A percentile compares a stretch with the other conserved stretches of the same genome.
Conservation (phyloP, 1,284 basidiomycete genomes). For the Thecaphora thlaspeos region DNA sequence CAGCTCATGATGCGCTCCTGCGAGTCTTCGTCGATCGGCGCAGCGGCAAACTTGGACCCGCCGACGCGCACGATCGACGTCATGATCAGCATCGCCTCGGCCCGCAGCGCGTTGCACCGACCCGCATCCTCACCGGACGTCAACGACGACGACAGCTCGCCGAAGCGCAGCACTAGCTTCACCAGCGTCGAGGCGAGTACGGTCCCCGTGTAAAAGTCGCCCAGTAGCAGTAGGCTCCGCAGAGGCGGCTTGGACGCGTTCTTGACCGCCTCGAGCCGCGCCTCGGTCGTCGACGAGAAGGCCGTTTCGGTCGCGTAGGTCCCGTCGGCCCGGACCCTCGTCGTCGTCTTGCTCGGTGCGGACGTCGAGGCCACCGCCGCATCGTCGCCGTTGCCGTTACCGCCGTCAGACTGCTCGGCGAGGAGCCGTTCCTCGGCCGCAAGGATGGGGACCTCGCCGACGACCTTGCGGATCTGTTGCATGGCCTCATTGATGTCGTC, state of each 20-base stretch:
- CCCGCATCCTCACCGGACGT: too few relatives aligned
- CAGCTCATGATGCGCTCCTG: conserved; percentile 95
- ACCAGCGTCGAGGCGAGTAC: conserved; percentile 85
- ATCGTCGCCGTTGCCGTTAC: conserved; percentile 7
- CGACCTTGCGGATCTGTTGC: conserved; percentile 77
- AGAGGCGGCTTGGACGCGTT: conserved; percentile 86
- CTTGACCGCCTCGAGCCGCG: conserved; percentile 76
- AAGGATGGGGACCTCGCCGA: conserved; percentile 94
- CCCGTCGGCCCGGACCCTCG: conserved; percentile 83
- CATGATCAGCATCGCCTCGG: conserved; percentile 99
- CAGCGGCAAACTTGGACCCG: conserved; percentile 89
- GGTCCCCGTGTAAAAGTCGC: conserved; percentile 94
- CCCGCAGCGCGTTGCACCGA: conserved; percentile 65
- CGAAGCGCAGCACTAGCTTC: conserved; percentile 84
- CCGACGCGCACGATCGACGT: conserved; percentile 93
- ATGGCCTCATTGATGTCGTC: conserved; percentile 62
- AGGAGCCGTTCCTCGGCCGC: conserved; percentile 63
- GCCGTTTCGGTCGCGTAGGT: conserved; percentile 97
- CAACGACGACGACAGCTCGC: conserved; percentile 64
- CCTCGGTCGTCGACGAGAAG: conserved; percentile 68
- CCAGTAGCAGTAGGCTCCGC: conserved; percentile 85
- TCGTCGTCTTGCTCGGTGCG: too few relatives aligned
- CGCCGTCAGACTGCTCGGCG: conserved; percentile 54
- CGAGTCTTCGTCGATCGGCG: conserved; percentile 96
- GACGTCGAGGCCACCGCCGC: too few relatives aligned